phyloP scores from a whole-genome alignment of 106 monocot genomes.

The Posidonia australis region DNA sequence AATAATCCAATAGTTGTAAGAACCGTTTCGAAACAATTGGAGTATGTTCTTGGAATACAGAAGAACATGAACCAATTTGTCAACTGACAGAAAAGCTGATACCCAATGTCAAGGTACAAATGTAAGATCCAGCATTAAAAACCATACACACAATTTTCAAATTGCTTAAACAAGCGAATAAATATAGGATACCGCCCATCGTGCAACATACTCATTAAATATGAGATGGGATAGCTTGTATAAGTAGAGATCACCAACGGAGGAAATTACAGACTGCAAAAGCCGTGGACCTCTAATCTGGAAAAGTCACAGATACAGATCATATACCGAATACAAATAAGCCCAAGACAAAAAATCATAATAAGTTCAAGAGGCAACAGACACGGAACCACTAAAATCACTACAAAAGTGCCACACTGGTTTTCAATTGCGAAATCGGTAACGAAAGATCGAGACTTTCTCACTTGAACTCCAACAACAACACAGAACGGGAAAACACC shows the following conservation, averaged over 20 bases:
- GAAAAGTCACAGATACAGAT: background rate
- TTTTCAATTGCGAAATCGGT: background rate
- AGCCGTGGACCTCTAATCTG: conserved; percentile 73
- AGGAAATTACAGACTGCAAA: conserved; percentile 73
- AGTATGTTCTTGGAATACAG: conserved; percentile 78
- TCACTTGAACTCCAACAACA: background rate
- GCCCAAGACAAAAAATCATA: background rate
- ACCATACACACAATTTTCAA: background rate
- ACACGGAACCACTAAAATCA: too few relatives aligned
- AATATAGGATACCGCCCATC: conserved; percentile 85
- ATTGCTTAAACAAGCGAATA: background rate
- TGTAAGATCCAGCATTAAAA: background rate
- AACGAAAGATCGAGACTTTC: background rate
- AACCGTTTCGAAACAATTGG: conserved; percentile 82
- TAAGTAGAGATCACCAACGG: conserved; percentile 73
- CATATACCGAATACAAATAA: background rate
- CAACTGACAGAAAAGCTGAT: conserved; percentile 76
- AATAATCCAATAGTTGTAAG: conserved; percentile 53
- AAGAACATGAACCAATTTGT: conserved; percentile 95
- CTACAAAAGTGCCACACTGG: too few relatives aligned
- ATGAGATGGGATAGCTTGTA: conserved; percentile 73
- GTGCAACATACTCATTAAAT: conserved; percentile 62
- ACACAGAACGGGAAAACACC: background rate
- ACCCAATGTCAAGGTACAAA: conserved; percentile 20
- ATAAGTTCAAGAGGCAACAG: background rate